phyloP scores from a whole-genome alignment of 768 basidiomycete species.

The Postia placenta region DNA sequence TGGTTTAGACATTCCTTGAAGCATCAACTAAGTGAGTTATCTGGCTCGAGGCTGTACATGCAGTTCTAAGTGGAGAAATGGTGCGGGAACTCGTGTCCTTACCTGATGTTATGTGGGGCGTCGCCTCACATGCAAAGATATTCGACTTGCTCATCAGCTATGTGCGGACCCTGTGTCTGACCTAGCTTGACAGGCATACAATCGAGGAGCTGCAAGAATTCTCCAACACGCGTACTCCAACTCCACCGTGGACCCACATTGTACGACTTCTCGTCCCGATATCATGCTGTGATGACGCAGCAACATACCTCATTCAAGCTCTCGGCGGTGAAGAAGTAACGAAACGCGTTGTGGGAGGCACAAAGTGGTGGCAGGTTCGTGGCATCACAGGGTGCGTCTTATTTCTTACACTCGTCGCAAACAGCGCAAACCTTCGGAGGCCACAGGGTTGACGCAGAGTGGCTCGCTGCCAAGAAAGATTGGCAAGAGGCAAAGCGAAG shows the following conservation, averaged over 20 bases:
- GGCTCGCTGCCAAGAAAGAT: slow-evolving; percentile 83
- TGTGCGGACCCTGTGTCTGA: not conserved
- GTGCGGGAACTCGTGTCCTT: no score
- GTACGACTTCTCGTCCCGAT: slow-evolving; percentile 69
- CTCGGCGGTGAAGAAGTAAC: slow-evolving; percentile 79
- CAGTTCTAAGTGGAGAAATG: no score
- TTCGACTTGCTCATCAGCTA: no score
- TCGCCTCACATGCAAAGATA: no score
- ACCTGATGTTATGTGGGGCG: no score
- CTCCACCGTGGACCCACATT: slow-evolving; percentile 80
- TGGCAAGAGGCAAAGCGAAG: slow-evolving; percentile 63
- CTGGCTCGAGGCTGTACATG: not conserved
- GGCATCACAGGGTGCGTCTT: slow-evolving; percentile 65
- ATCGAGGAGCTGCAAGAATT: slow-evolving; percentile 83
- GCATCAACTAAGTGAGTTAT: slow-evolving; percentile 57
- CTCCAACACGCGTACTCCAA: slow-evolving; percentile 74
- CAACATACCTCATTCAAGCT: slow-evolving; percentile 62
- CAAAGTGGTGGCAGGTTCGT: slow-evolving; percentile 98
- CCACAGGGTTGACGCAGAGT: slow-evolving; percentile 74
- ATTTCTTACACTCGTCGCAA: slow-evolving; percentile 8
- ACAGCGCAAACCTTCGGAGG: not conserved
- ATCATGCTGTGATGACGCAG: slow-evolving; percentile 70
- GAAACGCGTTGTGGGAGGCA: slow-evolving; percentile 73
- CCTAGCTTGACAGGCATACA: slow-evolving; percentile 51
- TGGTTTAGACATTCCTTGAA: slow-evolving; percentile 62